Evolutionary conservation across 768 basidiomycete genomes (phyloP).

Genomic region (Agaricus subrufescens): DNA sequence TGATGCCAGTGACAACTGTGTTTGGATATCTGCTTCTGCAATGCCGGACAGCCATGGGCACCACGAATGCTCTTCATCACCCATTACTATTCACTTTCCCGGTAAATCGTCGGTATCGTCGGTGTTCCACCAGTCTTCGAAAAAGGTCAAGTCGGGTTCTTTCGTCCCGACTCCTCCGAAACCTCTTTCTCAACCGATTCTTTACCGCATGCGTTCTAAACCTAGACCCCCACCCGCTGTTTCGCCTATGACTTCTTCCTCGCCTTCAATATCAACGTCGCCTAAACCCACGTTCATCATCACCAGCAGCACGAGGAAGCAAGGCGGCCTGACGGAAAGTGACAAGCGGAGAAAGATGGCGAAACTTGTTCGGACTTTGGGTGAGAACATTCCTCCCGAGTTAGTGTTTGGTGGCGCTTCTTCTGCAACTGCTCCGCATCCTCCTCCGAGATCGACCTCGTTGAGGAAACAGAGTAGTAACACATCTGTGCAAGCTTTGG

Average conservation of each 20-base stretch:
- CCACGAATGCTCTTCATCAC: slow-evolving; percentile 11
- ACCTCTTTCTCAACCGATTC: slow-evolving; percentile 22
- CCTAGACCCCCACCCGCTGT: slow-evolving; percentile 3
- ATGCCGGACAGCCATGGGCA: neutral
- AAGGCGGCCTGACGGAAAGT: slow-evolving; percentile 14
- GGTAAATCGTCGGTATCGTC: neutral
- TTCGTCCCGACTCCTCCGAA: slow-evolving; percentile 2
- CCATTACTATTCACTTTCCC: slow-evolving; percentile 16
- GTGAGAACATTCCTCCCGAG: slow-evolving; percentile 55
- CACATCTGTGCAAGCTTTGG: neutral
- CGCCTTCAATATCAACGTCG: neutral
- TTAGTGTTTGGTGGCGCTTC: slow-evolving; percentile 33
- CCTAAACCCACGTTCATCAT: no score
- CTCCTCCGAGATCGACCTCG: slow-evolving; percentile 2
- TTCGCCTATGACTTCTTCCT: slow-evolving; percentile 4
- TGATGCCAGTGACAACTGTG: slow-evolving; percentile 8
- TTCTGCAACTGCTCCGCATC: neutral
- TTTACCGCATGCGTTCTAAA: slow-evolving; percentile 19
- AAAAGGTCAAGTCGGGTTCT: neutral
- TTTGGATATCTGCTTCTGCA: slow-evolving; percentile 12
- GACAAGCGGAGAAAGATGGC: slow-evolving; percentile 46
- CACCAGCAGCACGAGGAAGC: neutral
- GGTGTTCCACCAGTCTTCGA: neutral
- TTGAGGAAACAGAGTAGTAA: neutral
- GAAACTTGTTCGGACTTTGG: slow-evolving; percentile 53